Evolutionary conservation across 2,329 filamentous ascomycete genomes (phyloP), one percentile per base, ranked within the genome.

Genomic region (Aspergillus awamori): DNA sequence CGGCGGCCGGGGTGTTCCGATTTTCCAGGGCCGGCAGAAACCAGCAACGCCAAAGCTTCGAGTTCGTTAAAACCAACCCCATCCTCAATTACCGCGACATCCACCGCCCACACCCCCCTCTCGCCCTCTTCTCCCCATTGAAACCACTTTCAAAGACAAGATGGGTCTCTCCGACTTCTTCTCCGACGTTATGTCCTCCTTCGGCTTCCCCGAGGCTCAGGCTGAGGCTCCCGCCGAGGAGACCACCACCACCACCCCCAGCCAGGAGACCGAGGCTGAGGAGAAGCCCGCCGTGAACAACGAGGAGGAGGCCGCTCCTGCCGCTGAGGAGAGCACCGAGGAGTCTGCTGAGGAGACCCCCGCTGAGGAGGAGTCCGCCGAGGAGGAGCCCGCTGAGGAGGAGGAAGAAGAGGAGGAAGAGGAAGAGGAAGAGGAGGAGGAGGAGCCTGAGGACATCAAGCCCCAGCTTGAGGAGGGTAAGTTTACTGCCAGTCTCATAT

Each of bases 401-500:
- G 86, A 86, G 33, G 87, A 85, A 24, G 87, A 88, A 47, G 89
- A 88, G 26, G 89, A 90, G 47, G 88, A 89, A 36, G 89, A 90
- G 38, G 89, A 92, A 20, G 91, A 93, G 62, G 91, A 95, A 56
- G 91, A 94, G 65, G 90, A 93, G 63, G 89, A 92, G 64, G 90
- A 93, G 67, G 91, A 95, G 82, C 82, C 86, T 65, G 88, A 89
- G 70, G 94, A 98, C 78, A 88, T 89, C 71, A 96, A 96, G 86
- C 91, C 93, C 65, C 86, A 87, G 79, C 81, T 98, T 65, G 91
- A 96, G 81, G 92, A 96, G 87, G 93, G 95, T 98, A 80, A 85
- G 92, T 88, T 36, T 36, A 36, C 33, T 56, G 49, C 8, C 30
- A 30, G 3, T 36, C 13, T 36, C 33, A 13, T 36, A 11, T 30